Evolutionary conservation across 139 green algal genomes (phyloP).

Genomic region (Chlorella ohadii): DNA sequence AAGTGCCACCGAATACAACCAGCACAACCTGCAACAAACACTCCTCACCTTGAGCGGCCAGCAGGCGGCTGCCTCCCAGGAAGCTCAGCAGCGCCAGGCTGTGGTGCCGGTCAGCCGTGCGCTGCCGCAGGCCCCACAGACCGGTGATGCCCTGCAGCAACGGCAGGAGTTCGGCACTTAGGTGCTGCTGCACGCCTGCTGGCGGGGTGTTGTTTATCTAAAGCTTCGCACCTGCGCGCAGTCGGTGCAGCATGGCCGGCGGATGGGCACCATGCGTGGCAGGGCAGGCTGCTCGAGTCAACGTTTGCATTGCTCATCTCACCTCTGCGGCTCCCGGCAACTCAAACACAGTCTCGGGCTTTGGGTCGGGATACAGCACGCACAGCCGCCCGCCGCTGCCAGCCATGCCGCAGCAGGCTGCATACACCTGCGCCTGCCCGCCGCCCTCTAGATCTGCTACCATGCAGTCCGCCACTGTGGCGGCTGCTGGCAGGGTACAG

Average conservation of each 20-base stretch:
- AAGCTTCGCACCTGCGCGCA: too few relatives aligned
- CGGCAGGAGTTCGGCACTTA: too few relatives aligned
- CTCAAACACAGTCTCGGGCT: conserved; percentile 28
- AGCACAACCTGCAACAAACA: not conserved
- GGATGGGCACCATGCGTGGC: too few relatives aligned
- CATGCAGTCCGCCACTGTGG: conserved; percentile 3
- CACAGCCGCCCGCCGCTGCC: conserved; percentile 17
- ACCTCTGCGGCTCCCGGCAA: conserved; percentile 25
- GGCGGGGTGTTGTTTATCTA: too few relatives aligned
- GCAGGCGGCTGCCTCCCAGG: conserved; percentile 24
- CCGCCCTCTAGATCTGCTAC: conserved; percentile 15
- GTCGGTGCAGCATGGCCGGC: too few relatives aligned
- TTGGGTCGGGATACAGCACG: conserved; percentile 18
- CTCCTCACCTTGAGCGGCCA: conserved; percentile 25
- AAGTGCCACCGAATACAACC: too few relatives aligned
- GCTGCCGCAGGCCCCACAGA: conserved; percentile 19
- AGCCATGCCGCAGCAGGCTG: not conserved
- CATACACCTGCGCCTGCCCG: conserved; percentile 25
- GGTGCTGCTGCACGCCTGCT: too few relatives aligned
- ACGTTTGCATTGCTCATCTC: not conserved
- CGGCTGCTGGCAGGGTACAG: conserved; percentile 5
- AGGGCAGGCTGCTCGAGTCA: too few relatives aligned
- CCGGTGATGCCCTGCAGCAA: conserved; percentile 21
- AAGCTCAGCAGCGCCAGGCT: conserved; percentile 28
- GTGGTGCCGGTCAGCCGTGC: conserved; percentile 12